Evolutionary conservation across 176 grass and related monocot genomes (phyloP).

Genomic region (Poa pratensis): DNA sequence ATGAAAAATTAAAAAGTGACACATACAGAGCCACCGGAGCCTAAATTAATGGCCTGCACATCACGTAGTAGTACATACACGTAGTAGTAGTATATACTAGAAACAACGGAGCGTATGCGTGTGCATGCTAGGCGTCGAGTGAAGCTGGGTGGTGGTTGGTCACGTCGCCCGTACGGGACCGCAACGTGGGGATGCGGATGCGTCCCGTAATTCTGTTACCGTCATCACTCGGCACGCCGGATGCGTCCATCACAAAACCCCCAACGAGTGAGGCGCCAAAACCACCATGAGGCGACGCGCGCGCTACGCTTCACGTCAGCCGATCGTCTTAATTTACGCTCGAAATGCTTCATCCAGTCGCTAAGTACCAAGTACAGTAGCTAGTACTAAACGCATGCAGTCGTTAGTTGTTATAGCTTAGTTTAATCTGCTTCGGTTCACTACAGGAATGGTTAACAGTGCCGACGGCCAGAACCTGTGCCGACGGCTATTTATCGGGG

Average conservation of each 20-base stretch:
- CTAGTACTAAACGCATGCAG: neutral
- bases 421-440: neutral
- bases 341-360: neutral
- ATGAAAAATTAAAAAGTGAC: no score
- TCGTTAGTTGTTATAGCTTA: neutral
- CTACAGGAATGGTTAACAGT: no score
- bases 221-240: neutral
- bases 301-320: neutral
- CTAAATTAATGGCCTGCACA: no score
- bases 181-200: no score
- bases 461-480: no score
- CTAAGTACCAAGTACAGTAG: neutral
- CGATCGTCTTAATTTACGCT: neutral
- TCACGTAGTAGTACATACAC: no score
- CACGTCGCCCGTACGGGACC: slow-evolving; percentile 47
- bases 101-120: neutral
- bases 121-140: neutral
- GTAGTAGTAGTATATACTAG: no score
- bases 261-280: neutral
- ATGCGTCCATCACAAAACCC: neutral
- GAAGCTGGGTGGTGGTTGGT: slow-evolving; percentile 36
- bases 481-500: no score
- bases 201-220: no score
- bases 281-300: neutral
- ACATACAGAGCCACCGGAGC: no score